phyloP scores from a whole-genome alignment of 164 flowering plant species.

The Tinospora cordifolia region DNA sequence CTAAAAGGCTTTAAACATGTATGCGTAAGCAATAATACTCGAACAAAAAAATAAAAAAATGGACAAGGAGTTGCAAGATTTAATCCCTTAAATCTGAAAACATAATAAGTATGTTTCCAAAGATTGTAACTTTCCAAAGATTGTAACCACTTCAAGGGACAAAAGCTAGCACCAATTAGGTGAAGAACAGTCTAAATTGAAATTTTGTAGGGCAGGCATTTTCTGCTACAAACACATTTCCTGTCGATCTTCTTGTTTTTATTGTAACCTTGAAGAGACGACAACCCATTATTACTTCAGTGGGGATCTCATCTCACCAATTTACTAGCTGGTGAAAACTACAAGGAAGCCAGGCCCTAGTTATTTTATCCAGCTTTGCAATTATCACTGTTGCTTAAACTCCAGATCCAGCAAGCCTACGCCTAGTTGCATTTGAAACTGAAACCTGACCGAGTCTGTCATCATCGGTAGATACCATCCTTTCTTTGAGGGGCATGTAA shows the following conservation, averaged over 20 bases:
- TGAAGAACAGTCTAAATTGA: neutral
- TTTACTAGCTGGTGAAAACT: neutral
- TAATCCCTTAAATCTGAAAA: too few relatives aligned
- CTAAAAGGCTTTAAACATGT: too few relatives aligned
- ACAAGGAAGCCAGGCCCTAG: neutral
- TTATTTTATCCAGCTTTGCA: slow-evolving; percentile 4
- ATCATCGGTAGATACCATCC: slow-evolving; percentile 27
- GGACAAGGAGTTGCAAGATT: too few relatives aligned
- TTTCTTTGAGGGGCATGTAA: slow-evolving; percentile 43
- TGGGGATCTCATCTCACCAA: neutral
- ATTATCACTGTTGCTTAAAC: slow-evolving; percentile 16
- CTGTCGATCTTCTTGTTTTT: neutral
- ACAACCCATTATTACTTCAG: too few relatives aligned
- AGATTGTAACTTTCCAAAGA: too few relatives aligned
- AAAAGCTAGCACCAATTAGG: neutral
- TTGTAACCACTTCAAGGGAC: neutral
- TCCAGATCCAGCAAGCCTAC: slow-evolving; percentile 55
- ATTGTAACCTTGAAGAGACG: neutral
- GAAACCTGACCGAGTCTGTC: slow-evolving; percentile 55
- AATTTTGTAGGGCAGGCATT: too few relatives aligned
- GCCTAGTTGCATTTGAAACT: slow-evolving; percentile 63
- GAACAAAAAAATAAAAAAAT: too few relatives aligned
- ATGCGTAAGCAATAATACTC: too few relatives aligned
- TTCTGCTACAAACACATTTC: neutral
- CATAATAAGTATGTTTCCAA: too few relatives aligned